phyloP scores from a whole-genome alignment of 164 flowering plant genomes.

The Magnolia sinica region DNA sequence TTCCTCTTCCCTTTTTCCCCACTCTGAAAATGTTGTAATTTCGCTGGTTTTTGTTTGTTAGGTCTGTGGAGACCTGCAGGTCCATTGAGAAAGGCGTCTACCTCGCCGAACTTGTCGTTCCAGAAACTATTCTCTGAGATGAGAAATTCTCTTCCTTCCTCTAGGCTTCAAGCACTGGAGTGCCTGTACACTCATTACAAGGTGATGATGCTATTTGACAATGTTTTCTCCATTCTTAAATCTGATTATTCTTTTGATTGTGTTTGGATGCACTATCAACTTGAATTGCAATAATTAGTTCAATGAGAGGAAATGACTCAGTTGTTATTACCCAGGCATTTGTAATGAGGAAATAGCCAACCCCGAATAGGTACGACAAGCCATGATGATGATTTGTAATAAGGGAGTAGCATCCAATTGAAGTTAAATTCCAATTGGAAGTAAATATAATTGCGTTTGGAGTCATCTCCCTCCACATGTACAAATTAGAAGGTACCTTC shows the following conservation, averaged over 20 bases:
- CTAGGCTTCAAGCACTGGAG: conserved; percentile 14
- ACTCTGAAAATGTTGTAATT: background rate
- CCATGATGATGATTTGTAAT: background rate
- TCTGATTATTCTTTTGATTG: background rate
- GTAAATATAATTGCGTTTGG: background rate
- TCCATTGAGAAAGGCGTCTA: background rate
- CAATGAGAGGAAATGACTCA: background rate
- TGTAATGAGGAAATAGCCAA: background rate
- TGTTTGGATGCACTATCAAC: background rate
- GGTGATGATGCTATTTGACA: conserved; percentile 2
- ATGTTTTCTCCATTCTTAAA: background rate
- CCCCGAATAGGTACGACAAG: background rate
- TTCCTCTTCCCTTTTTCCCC: background rate
- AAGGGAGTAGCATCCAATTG: background rate
- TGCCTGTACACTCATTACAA: conserved; percentile 7
- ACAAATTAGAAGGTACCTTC: background rate
- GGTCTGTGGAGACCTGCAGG: background rate
- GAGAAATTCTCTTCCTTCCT: conserved; percentile 19
- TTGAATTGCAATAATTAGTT: background rate
- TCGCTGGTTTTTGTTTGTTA: background rate
- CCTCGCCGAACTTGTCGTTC: conserved; percentile 11
- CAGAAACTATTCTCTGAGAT: conserved; percentile 27
- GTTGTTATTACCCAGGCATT: background rate
- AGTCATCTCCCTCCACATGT: background rate
- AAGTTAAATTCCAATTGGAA: too few species aligned